Evolutionary conservation across 306 rosid species (phyloP).

Genomic region (Medicago lupulina): DNA sequence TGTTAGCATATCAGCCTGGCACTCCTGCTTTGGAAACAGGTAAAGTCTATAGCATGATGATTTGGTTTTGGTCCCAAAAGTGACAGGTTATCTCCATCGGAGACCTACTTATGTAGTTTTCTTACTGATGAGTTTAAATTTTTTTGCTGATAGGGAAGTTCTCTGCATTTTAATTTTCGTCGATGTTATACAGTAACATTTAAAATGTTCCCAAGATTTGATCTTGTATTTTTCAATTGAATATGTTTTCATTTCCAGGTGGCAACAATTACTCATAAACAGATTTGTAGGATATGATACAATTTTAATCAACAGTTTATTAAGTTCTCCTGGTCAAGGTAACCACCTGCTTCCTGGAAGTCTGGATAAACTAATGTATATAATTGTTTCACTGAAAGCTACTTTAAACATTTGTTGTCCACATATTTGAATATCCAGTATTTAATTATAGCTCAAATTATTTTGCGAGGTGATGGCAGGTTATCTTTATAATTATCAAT

Average conservation of each 20-base stretch:
- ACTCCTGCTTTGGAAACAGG: conserved; percentile 99
- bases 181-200: conserved; percentile 13
- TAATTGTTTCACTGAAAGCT: background rate
- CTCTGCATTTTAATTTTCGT: conserved; percentile 30
- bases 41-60: conserved; percentile 34
- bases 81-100: conserved; percentile 10
- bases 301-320: conserved; percentile 91
- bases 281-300: conserved; percentile 99
- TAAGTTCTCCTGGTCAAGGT: conserved; percentile 98
- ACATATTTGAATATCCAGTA: conserved; percentile 27
- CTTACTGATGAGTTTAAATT: conserved; percentile 19
- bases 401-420: conserved; percentile 22
- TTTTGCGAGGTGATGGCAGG: conserved; percentile 63
- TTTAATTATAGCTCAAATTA: conserved; percentile 42
- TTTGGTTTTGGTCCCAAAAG: conserved; percentile 35
- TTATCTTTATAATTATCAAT: conserved; percentile 85
- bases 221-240: conserved; percentile 14
- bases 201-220: conserved; percentile 16
- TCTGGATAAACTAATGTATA: conserved; percentile 26
- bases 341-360: conserved; percentile 39
- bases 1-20: conserved; percentile 90
- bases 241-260: conserved; percentile 64
- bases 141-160: conserved; percentile 31
- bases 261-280: conserved; percentile 98
- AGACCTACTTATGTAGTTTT: conserved; percentile 20